Conservation (phyloP, 1,284 basidiomycete genomes). For the Volvariella volvacea region DNA sequence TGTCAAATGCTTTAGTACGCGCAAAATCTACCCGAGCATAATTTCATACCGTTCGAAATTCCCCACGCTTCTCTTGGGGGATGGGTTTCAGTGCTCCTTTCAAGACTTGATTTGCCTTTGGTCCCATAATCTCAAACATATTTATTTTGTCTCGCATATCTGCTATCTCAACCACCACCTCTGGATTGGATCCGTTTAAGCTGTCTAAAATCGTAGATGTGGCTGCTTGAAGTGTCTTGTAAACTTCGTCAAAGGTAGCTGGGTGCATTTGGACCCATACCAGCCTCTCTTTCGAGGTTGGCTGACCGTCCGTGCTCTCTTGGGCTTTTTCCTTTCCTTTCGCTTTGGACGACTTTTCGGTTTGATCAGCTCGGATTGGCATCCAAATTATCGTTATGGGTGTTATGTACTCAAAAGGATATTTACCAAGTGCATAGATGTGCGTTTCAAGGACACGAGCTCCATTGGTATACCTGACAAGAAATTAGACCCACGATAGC, state of each 20-base stretch:
- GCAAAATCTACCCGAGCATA: background rate
- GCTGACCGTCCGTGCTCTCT: constrained; percentile 4
- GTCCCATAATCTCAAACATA: constrained; percentile 83
- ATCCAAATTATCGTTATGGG: constrained; percentile 76
- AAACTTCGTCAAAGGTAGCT: constrained; percentile 51
- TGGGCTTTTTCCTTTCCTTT: constrained; percentile 16
- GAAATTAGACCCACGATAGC: background rate
- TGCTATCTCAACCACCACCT: constrained; percentile 50
- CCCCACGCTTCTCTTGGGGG: constrained; percentile 42
- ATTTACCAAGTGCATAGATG: constrained; percentile 56
- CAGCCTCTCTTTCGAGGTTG: background rate
- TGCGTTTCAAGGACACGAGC: constrained; percentile 52
- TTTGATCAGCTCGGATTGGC: constrained; percentile 17
- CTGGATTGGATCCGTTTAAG: constrained; percentile 23
- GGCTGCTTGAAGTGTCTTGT: constrained; percentile 42
- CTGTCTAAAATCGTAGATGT: constrained; percentile 44
- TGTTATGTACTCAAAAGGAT: constrained; percentile 66
- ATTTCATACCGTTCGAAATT: constrained; percentile 52
- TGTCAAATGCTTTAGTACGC: constrained; percentile 19
- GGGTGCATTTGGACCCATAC: constrained; percentile 82
- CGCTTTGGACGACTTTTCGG: constrained; percentile 9
- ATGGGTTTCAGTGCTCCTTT: constrained; percentile 63
- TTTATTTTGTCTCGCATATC: constrained; percentile 70
- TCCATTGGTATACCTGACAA: constrained; percentile 47
- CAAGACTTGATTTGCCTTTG: constrained; percentile 73